These are phyloP conservation scores for Naganishia cerealis DNA, from an alignment of 1,284 basidiomycete species.

Conservation along the genomic window DNA sequence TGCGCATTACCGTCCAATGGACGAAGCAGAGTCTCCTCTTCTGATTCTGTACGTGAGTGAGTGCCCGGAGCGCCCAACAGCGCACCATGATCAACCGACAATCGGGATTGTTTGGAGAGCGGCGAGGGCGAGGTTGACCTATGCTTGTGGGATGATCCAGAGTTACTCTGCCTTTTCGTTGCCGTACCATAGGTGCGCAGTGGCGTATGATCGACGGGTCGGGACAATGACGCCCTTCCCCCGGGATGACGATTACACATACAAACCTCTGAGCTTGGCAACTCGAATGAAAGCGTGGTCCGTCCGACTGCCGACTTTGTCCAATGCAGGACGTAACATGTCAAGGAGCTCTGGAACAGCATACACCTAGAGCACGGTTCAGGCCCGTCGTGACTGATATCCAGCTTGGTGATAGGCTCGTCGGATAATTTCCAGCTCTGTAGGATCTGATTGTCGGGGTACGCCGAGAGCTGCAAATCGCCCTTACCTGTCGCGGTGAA, in stretches of 20 bases:
- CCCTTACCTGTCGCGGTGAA: background rate
- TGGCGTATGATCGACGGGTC: conserved; percentile 18
- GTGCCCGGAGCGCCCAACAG: background rate
- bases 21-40: conserved; percentile 11
- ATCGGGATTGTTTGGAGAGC: conserved; percentile 1
- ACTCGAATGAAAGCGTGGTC: conserved; percentile 5
- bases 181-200: conserved; percentile 3
- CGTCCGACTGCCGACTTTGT: conserved; percentile 10
- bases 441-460: conserved; percentile 12
- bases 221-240: conserved; percentile 13
- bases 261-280: conserved; percentile 9
- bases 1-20: background rate
- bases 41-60: conserved; percentile 17
- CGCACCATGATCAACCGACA: background rate
- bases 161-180: conserved; percentile 1
- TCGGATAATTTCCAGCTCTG: conserved; percentile 5
- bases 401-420: conserved; percentile 9
- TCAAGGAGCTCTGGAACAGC: conserved; percentile 1
- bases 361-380: conserved; percentile 10
- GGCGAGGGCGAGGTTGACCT: conserved; percentile 27
- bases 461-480: conserved; percentile 2
- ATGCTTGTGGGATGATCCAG: conserved; percentile 15
- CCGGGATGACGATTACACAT: conserved; percentile 24
- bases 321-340: conserved; percentile 7
- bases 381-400: background rate